Percentiles rank a stretch among this genome's conserved stretches.
These are phyloP conservation scores for Venturia pyrina DNA, from an alignment of 2,329 filamentous ascomycete genomes.

Conservation along the genomic window DNA sequence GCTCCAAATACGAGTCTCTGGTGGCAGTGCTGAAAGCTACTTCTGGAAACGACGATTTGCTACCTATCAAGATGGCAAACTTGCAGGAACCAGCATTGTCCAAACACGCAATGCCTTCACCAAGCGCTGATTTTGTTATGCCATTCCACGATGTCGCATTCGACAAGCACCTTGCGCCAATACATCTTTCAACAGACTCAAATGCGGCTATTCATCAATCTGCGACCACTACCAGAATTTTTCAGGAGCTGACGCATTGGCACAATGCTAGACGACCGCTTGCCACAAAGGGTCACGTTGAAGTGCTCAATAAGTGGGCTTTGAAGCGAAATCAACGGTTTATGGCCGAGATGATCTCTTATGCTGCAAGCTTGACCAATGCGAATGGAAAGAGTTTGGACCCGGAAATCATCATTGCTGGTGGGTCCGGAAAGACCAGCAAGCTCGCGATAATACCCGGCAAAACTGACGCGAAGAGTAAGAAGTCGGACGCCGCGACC, in stretches of 20 bases:
- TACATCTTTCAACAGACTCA: conserved; percentile 30
- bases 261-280: conserved; percentile 48
- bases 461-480: conserved; percentile 10
- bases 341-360: conserved; percentile 57
- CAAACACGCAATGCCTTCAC: neutral
- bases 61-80: neutral
- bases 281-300: conserved; percentile 27
- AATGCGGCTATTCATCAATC: conserved; percentile 21
- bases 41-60: neutral
- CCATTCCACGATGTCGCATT: conserved; percentile 39
- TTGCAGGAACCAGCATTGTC: neutral
- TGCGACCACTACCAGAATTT: conserved; percentile 29
- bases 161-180: conserved; percentile 36
- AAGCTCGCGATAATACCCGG: conserved; percentile 5
- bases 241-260: conserved; percentile 48
- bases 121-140: conserved; percentile 22
- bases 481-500: neutral
- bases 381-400: conserved; percentile 51
- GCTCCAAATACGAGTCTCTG: neutral
- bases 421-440: conserved; percentile 22
- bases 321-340: conserved; percentile 46
- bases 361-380: conserved; percentile 61
- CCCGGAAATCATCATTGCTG: conserved; percentile 52
- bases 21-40: neutral
- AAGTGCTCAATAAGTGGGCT: conserved; percentile 16